phyloP scores from a whole-genome alignment of 768 basidiomycete genomes.

The Suillus occidentalis region DNA sequence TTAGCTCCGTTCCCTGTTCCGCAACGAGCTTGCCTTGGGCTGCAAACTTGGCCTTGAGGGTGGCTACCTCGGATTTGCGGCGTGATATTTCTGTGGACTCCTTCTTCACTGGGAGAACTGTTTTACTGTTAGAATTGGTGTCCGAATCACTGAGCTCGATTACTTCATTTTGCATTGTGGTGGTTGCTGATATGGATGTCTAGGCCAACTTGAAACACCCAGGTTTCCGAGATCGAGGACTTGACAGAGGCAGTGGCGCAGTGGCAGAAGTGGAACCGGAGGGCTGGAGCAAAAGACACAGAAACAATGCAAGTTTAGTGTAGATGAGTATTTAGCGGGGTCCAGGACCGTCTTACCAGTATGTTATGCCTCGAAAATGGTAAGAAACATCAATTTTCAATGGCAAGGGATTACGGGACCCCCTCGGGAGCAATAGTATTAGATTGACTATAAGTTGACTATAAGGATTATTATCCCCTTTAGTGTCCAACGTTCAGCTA shows the following conservation, averaged over 20 bases:
- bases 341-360: neutral
- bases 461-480: no score
- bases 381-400: neutral
- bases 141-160: slow-evolving; percentile 7
- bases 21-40: neutral
- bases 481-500: neutral
- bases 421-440: neutral
- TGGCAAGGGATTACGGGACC: neutral
- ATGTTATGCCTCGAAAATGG: neutral
- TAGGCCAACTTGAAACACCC: neutral
- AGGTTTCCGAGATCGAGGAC: neutral
- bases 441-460: no score
- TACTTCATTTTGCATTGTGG: slow-evolving; percentile 2
- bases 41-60: neutral
- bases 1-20: slow-evolving; percentile 4
- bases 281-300: neutral
- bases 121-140: neutral
- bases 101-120: neutral
- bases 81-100: neutral
- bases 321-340: neutral
- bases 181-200: neutral
- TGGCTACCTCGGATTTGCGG: neutral
- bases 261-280: neutral
- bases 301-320: neutral
- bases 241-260: neutral